Evolutionary conservation across 345 rosid species (phyloP).

Genomic region (Citrus medica): DNA sequence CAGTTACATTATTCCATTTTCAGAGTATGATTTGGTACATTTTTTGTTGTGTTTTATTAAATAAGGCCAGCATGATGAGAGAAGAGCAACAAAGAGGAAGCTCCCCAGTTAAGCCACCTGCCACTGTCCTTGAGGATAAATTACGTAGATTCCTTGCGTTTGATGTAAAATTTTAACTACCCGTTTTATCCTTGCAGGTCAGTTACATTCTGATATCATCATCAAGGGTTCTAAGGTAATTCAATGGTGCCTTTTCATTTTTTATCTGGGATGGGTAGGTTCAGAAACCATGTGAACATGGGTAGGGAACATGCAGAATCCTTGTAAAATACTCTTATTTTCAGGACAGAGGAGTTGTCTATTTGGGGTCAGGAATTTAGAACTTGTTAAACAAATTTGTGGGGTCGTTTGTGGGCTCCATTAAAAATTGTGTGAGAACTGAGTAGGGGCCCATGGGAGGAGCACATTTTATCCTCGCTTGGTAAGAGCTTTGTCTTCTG

Average conservation of each 20-base stretch:
- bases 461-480: conserved; percentile 26
- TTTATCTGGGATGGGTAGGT: conserved; percentile 15
- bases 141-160: conserved; percentile 21
- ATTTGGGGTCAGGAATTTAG: conserved; percentile 21
- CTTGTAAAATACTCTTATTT: conserved; percentile 49
- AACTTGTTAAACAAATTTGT: conserved; percentile 15
- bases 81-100: conserved; percentile 23
- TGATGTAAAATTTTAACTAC: neutral
- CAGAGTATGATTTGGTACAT: neutral
- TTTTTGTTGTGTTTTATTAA: neutral
- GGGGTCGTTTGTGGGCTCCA: conserved; percentile 27
- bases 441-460: conserved; percentile 22
- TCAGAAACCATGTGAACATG: conserved; percentile 64
- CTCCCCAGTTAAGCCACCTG: conserved; percentile 10
- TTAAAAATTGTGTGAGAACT: conserved; percentile 4
- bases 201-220: neutral
- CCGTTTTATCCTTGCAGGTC: conserved; percentile 9
- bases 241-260: neutral
- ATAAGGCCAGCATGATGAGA: neutral
- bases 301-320: conserved; percentile 50
- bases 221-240: neutral
- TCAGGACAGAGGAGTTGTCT: conserved; percentile 10
- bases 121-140: conserved; percentile 3
- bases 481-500: conserved; percentile 12
- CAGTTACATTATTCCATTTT: conserved; percentile 12